Percentiles rank a stretch among this genome's conserved stretches.
phyloP scores from a whole-genome alignment of 768 basidiomycete genomes.

The Tulasnella sp. region DNA sequence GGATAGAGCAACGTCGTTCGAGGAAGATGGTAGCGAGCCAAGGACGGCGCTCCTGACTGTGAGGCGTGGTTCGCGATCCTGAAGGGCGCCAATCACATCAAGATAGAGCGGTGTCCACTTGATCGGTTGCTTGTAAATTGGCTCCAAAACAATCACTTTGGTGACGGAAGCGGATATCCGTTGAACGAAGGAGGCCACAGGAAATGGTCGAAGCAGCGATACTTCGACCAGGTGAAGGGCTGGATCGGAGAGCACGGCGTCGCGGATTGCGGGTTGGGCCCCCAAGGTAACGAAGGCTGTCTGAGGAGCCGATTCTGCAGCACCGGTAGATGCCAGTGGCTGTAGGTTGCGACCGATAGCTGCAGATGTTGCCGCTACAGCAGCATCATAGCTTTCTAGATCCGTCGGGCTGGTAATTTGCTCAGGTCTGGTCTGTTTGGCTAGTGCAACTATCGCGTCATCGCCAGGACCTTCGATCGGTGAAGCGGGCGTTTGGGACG shows the following conservation, averaged over 20 bases:
- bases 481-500: conserved; percentile 42
- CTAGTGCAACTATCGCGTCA: neutral
- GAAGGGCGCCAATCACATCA: conserved; percentile 70
- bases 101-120: conserved; percentile 88
- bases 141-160: conserved; percentile 78
- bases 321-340: neutral
- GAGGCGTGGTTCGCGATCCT: conserved; percentile 52
- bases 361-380: conserved; percentile 39
- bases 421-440: neutral
- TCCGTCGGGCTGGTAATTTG: neutral
- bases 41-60: conserved; percentile 61
- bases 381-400: conserved; percentile 20
- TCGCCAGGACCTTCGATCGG: neutral
- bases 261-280: conserved; percentile 17
- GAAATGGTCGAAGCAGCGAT: conserved; percentile 65
- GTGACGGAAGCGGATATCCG: conserved; percentile 60
- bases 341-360: neutral
- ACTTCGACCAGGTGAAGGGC: conserved; percentile 61
- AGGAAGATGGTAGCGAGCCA: conserved; percentile 46
- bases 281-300: conserved; percentile 29
- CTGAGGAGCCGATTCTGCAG: conserved; percentile 16
- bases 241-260: conserved; percentile 52
- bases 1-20: conserved; percentile 36
- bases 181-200: conserved; percentile 52
- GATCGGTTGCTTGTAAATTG: conserved; percentile 66